phyloP scores from a whole-genome alignment of 75 land plant genomes.

The Selaginella tamariscina region DNA sequence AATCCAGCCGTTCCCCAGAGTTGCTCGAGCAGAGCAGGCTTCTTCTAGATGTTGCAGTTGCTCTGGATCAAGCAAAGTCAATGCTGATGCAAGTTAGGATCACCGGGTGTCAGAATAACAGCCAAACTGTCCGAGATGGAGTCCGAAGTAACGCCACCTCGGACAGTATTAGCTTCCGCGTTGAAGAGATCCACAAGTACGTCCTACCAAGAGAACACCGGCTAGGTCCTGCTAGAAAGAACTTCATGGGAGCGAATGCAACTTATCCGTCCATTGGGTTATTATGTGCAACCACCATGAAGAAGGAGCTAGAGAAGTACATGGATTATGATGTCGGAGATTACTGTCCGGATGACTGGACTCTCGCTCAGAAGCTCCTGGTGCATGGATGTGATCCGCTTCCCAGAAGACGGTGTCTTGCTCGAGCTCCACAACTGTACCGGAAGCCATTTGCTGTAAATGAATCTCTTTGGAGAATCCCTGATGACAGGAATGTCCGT shows the following conservation, averaged over 20 bases:
- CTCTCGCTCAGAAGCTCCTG: slow-evolving; percentile 55
- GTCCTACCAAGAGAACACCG: slow-evolving; percentile 38
- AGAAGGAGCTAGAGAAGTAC: slow-evolving; percentile 42
- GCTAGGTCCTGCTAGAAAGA: slow-evolving; percentile 40
- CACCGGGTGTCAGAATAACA: neutral
- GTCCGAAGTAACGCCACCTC: neutral
- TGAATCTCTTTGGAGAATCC: slow-evolving; percentile 61
- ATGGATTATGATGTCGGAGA: slow-evolving; percentile 57
- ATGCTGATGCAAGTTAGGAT: neutral
- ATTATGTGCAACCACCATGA: slow-evolving; percentile 40
- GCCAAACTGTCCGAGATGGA: neutral
- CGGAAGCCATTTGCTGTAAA: slow-evolving; percentile 51
- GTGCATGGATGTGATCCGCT: slow-evolving; percentile 72
- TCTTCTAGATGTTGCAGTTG: neutral
- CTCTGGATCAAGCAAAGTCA: neutral
- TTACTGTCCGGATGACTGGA: slow-evolving; percentile 61
- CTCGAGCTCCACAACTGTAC: slow-evolving; percentile 60
- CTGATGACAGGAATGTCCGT: slow-evolving; percentile 64
- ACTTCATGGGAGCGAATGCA: slow-evolving; percentile 58
- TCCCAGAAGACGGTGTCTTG: slow-evolving; percentile 70
- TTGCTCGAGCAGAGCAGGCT: neutral
- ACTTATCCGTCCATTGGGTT: slow-evolving; percentile 67
- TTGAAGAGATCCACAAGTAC: slow-evolving; percentile 49
- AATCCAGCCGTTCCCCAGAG: neutral
- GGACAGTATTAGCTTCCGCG: neutral